These are phyloP conservation scores for Spatholobus suberectus DNA, from an alignment of 306 rosid genomes.

Conservation along the genomic window DNA sequence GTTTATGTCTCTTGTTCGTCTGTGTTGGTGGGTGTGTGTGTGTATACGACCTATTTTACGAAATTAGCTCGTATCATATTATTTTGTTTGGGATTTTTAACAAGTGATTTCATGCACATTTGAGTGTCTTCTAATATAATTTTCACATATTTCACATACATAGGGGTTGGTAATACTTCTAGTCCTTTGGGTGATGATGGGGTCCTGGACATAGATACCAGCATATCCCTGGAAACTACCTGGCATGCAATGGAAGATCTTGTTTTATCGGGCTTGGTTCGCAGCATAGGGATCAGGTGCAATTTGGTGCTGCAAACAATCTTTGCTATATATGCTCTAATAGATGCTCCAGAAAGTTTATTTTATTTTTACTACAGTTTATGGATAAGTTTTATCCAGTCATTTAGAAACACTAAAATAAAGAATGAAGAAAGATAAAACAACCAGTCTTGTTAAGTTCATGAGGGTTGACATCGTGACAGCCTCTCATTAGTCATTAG, in stretches of 20 bases:
- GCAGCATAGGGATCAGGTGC: conserved; percentile 97
- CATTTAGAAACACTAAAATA: conserved; percentile 2
- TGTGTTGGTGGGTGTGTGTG: neutral
- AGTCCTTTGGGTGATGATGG: conserved; percentile 91
- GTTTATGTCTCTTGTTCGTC: conserved; percentile 7
- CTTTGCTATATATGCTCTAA: neutral
- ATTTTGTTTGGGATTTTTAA: conserved; percentile 18
- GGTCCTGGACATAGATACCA: conserved; percentile 86
- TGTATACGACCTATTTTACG: neutral
- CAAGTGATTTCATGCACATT: neutral
- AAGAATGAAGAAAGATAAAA: neutral
- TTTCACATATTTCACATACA: conserved; percentile 25
- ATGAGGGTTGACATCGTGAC: neutral
- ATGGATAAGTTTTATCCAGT: conserved; percentile 10
- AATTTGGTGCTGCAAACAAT: neutral
- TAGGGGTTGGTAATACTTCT: conserved; percentile 88
- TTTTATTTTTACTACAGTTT: neutral
- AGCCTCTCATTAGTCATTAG: neutral
- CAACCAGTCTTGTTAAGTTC: conserved; percentile 1
- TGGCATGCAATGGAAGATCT: conserved; percentile 95
- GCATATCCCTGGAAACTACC: conserved; percentile 82
- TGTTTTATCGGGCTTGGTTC: conserved; percentile 85
- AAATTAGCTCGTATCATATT: neutral
- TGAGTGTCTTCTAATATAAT: conserved; percentile 11
- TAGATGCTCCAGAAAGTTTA: neutral